A percentile compares a stretch with the other conserved stretches of the same genome.
Conservation (phyloP, 2,329 filamentous ascomycete genomes). For the Microcera coccophila region DNA sequence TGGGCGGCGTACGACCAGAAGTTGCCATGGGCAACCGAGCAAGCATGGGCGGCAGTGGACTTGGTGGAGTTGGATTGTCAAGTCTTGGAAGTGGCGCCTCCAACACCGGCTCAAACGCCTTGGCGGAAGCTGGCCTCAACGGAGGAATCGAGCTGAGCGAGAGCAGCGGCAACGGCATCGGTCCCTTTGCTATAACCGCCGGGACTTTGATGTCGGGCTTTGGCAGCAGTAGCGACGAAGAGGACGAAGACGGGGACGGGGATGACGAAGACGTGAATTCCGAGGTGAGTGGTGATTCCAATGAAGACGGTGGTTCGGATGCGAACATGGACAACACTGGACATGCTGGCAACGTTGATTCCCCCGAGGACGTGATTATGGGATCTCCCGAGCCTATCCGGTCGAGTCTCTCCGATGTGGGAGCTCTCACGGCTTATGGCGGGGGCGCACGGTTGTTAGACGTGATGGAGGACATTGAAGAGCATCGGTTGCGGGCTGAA, state of each 20-base stretch:
- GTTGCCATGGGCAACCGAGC: conserved; percentile 78
- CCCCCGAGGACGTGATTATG: conserved; percentile 31
- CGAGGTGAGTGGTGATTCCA: conserved; percentile 54
- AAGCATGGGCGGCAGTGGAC: conserved; percentile 47
- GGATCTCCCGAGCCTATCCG: conserved; percentile 29
- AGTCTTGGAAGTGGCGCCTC: conserved; percentile 39
- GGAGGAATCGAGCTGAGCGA: conserved; percentile 67
- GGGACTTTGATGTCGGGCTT: conserved; percentile 84
- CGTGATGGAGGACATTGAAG: conserved; percentile 4
- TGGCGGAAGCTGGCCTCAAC: conserved; percentile 78
- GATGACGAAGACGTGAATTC: conserved; percentile 70
- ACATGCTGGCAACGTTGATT: conserved; percentile 25
- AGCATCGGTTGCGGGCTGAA: conserved; percentile 17
- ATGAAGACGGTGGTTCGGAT: conserved; percentile 27
- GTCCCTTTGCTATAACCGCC: conserved; percentile 67
- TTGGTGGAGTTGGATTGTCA: conserved; percentile 48
- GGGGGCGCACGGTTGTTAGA: conserved; percentile 9
- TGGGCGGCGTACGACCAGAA: conserved; percentile 90
- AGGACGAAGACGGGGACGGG: conserved; percentile 90
- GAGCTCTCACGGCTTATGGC: conserved; percentile 15
- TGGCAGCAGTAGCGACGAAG: conserved; percentile 91
- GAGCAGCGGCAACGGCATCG: conserved; percentile 63
- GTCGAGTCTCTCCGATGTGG: conserved; percentile 19
- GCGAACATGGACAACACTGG: conserved; percentile 25
- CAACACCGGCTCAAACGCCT: conserved; percentile 56